Percentiles rank a stretch among this genome's conserved stretches.
phyloP scores from a whole-genome alignment of 257 asterid genomes.

The Solanum etuberosum region DNA sequence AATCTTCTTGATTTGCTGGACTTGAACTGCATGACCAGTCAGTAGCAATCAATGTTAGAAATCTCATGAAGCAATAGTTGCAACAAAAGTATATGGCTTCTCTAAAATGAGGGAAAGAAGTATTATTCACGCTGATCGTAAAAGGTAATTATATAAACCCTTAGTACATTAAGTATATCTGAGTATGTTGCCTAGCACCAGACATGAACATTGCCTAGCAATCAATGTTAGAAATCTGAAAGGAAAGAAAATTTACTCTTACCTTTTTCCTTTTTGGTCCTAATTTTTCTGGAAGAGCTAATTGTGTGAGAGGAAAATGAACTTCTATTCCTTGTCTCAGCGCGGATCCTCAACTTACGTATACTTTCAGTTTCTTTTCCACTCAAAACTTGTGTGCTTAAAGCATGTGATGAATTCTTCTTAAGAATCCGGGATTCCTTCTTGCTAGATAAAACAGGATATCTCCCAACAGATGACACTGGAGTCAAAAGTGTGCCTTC shows the following conservation, averaged over 20 bases:
- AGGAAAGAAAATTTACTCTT: neutral
- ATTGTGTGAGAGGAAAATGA: neutral
- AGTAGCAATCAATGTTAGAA: neutral
- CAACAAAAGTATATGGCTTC: neutral
- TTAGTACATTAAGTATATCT: neutral
- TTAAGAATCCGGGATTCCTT: neutral
- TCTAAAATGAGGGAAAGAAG: neutral
- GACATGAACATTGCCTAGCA: neutral
- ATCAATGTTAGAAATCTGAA: neutral
- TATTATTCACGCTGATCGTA: neutral
- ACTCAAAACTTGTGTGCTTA: neutral
- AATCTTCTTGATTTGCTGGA: neutral
- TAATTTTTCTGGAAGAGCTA: neutral
- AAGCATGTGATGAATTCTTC: neutral
- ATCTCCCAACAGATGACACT: neutral
- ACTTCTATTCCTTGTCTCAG: neutral
- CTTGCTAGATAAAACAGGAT: neutral
- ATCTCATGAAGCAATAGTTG: neutral
- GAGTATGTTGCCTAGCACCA: neutral
- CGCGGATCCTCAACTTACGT: neutral
- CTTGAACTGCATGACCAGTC: neutral
- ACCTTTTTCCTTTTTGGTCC: neutral
- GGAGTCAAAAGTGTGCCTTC: neutral
- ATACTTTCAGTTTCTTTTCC: neutral
- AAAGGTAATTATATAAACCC: neutral